Conservation (phyloP, 2,329 filamentous ascomycete species). For the Grosmannia serpens region DNA sequence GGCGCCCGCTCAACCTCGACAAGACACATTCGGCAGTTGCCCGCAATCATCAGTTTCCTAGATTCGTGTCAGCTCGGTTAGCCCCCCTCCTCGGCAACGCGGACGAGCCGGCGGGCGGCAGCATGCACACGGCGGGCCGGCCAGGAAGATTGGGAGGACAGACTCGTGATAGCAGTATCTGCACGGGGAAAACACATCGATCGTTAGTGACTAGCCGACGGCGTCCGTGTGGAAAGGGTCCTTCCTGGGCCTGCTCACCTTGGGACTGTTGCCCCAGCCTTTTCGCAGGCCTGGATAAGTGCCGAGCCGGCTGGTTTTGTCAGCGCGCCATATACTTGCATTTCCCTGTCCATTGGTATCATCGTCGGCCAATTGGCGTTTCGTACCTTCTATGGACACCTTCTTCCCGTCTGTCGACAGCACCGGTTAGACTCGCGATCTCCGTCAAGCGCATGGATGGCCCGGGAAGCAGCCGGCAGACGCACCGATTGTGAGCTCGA, state of each 20-base stretch:
- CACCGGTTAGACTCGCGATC: neutral
- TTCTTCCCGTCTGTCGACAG: conserved; percentile 79
- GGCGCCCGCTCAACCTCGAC: conserved; percentile 95
- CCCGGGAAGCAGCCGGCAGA: conserved; percentile 10
- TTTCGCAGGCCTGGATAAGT: conserved; percentile 97
- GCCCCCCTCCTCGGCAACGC: neutral
- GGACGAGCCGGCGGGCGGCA: neutral
- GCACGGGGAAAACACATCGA: conserved; percentile 1
- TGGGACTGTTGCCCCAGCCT: conserved; percentile 82
- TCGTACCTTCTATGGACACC: conserved; percentile 87
- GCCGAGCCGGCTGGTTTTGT: conserved; percentile 69
- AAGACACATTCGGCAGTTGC: conserved; percentile 99
- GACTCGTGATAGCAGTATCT: conserved; percentile 99
- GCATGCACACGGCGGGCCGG: neutral
- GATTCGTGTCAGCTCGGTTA: neutral
- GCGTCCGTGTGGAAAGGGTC: conserved; percentile 1
- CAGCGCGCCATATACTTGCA: conserved; percentile 3
- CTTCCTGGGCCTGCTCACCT: conserved; percentile 41
- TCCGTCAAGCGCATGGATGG: conserved; percentile 15
- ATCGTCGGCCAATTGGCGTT: conserved; percentile 6
- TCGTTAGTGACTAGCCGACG: conserved; percentile 18
- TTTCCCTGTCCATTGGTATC: neutral
- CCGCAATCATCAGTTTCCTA: conserved; percentile 96
- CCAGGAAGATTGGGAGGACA: neutral
- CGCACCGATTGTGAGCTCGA: conserved; percentile 91